These are phyloP conservation scores for Pezicula carpinea DNA, from an alignment of 2,329 filamentous ascomycete genomes.

Conservation along the genomic window DNA sequence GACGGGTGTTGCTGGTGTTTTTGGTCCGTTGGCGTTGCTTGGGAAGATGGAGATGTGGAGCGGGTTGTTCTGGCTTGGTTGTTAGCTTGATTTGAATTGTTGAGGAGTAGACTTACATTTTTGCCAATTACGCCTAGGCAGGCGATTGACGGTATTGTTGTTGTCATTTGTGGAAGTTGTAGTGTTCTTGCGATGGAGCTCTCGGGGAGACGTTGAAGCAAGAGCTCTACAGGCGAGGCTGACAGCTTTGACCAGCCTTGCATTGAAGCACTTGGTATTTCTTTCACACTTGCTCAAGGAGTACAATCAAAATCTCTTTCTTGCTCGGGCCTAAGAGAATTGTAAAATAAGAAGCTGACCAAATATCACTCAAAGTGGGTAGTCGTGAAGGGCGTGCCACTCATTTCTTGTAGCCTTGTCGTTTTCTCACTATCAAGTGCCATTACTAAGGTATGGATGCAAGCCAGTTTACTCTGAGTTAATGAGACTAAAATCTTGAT, in stretches of 20 bases:
- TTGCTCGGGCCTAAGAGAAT: too few relatives aligned
- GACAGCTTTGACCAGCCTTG: constrained; percentile 7
- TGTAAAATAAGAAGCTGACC: too few relatives aligned
- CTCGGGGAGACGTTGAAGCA: neutral
- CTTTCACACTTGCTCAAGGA: neutral
- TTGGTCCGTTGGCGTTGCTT: constrained; percentile 37
- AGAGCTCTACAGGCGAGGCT: constrained; percentile 3
- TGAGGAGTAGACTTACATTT: constrained; percentile 54
- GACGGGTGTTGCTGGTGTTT: constrained; percentile 41
- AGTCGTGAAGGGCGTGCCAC: too few relatives aligned
- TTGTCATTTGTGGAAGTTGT: constrained; percentile 31
- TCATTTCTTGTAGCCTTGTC: constrained; percentile 8
- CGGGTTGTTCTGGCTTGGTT: constrained; percentile 77
- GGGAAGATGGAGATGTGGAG: constrained; percentile 91
- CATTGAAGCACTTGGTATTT: neutral
- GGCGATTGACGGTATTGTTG: constrained; percentile 73
- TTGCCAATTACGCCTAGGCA: constrained; percentile 93
- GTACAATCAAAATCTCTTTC: too few relatives aligned
- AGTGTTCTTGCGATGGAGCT: constrained; percentile 5
- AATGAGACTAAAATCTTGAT: constrained; percentile 1
- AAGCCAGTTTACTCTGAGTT: neutral
- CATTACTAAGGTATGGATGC: too few relatives aligned
- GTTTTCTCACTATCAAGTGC: neutral
- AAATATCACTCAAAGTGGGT: too few relatives aligned
- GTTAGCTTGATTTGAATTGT: constrained; percentile 1